These are phyloP conservation scores for Chytriomyces sp. DNA, from an alignment of 192 early-diverging fungal genomes.

Conservation along the genomic window DNA sequence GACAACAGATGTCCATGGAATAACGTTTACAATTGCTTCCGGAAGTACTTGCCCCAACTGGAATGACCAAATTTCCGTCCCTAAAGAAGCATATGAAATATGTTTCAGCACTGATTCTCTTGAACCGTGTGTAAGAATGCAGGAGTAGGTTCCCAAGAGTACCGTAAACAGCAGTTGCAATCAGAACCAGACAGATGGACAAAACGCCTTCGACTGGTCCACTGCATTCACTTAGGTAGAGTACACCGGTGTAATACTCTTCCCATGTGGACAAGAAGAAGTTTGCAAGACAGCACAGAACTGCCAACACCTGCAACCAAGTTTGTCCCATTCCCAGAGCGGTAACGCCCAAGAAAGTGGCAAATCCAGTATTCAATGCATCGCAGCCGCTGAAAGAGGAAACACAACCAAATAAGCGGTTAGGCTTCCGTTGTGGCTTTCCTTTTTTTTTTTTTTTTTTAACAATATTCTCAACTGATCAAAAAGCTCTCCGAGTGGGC, in stretches of 20 bases:
- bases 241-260: constrained; percentile 88
- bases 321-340: constrained; percentile 71
- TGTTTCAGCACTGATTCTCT: constrained; percentile 3
- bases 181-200: constrained; percentile 63
- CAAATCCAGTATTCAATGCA: constrained; percentile 69
- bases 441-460: background rate
- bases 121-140: no score
- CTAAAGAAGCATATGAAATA: constrained; percentile 33
- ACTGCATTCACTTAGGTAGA: constrained; percentile 83
- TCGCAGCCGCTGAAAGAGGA: constrained; percentile 62
- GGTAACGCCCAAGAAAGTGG: constrained; percentile 63
- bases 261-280: constrained; percentile 95
- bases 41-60: constrained; percentile 42
- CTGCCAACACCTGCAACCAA: constrained; percentile 59
- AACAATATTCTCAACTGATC: constrained; percentile 65
- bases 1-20: background rate
- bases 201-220: constrained; percentile 93
- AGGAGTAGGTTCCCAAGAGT: constrained; percentile 38
- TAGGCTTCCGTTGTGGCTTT: no score
- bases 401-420: no score
- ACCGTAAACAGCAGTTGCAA: constrained; percentile 71
- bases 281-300: constrained; percentile 62
- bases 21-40: constrained; percentile 45
- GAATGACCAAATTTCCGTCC: constrained; percentile 52
- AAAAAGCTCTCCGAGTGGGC: constrained; percentile 93